Percentiles rank a stretch among this genome's conserved stretches.
These are phyloP conservation scores for Colletotrichum sp. DNA, from an alignment of 2,329 filamentous ascomycete genomes.

Conservation along the genomic window DNA sequence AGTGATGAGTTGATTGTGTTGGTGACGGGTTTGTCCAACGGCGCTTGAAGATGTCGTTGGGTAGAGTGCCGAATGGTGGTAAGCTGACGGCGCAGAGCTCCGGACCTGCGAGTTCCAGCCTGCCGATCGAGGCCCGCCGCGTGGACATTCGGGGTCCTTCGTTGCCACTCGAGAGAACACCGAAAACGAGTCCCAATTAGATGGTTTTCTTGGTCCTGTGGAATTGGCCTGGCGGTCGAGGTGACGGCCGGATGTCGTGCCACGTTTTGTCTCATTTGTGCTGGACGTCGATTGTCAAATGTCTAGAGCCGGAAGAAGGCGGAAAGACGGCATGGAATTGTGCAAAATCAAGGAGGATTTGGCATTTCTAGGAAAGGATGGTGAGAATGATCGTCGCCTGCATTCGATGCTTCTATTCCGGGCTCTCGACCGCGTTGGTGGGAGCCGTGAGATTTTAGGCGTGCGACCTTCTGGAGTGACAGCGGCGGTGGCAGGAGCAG, in stretches of 20 bases:
- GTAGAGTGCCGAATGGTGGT: not conserved
- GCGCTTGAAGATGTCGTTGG: not conserved
- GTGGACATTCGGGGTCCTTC: not conserved
- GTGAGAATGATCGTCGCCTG: not conserved
- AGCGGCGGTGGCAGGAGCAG: not conserved
- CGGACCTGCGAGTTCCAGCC: not conserved
- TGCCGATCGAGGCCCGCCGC: not conserved
- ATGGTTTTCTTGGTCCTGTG: not conserved
- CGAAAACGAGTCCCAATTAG: not conserved
- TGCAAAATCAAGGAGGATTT: not conserved
- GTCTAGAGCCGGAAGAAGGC: not conserved
- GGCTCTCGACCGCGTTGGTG: not conserved
- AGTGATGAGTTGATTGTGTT: not conserved
- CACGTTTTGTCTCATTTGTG: not conserved
- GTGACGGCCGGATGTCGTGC: not conserved
- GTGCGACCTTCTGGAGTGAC: not conserved
- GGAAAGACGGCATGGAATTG: not conserved
- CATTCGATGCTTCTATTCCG: not conserved
- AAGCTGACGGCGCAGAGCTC: slow-evolving; percentile 8
- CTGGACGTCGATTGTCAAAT: not conserved
- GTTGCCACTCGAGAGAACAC: not conserved
- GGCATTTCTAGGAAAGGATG: not conserved
- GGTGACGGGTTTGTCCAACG: not conserved
- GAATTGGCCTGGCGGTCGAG: not conserved
- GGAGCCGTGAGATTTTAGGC: slow-evolving; percentile 8